Conservation (phyloP, 768 basidiomycete genomes). For the Lentinula sp. region DNA sequence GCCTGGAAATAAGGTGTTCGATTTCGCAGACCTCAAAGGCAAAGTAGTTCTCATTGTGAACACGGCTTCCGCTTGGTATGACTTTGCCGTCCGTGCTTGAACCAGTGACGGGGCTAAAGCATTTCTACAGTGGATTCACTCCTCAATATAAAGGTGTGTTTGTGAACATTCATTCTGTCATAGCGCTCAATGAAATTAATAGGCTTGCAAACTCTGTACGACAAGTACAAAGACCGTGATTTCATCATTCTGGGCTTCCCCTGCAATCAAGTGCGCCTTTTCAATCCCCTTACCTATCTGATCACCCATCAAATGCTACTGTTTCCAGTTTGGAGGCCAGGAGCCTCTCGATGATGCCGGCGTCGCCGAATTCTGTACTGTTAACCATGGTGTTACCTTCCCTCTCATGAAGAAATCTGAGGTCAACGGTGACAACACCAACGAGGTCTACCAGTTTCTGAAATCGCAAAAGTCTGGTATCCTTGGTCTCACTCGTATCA, state of each 20-base stretch:
- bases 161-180: not conserved
- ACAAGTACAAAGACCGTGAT: constrained; percentile 73
- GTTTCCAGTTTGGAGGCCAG: constrained; percentile 69
- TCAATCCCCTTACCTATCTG: not conserved
- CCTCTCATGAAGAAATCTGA: constrained; percentile 91
- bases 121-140: constrained; percentile 65
- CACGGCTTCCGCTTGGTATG: constrained; percentile 66
- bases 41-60: constrained; percentile 79
- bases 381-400: constrained; percentile 88
- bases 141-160: constrained; percentile 67
- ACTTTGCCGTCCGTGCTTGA: constrained; percentile 7
- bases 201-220: constrained; percentile 77
- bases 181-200: not conserved
- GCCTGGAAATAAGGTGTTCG: constrained; percentile 47
- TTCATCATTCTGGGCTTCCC: constrained; percentile 88
- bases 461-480: constrained; percentile 75
- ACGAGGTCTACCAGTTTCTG: constrained; percentile 81
- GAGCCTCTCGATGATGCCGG: constrained; percentile 79
- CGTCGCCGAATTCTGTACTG: constrained; percentile 66
- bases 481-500: constrained; percentile 66
- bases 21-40: constrained; percentile 67
- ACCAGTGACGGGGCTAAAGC: not conserved
- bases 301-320: not conserved
- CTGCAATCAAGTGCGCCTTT: constrained; percentile 64
- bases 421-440: constrained; percentile 83